Conservation (phyloP, 208 protist genomes). For the Herpetomonas samuelpessoai region DNA sequence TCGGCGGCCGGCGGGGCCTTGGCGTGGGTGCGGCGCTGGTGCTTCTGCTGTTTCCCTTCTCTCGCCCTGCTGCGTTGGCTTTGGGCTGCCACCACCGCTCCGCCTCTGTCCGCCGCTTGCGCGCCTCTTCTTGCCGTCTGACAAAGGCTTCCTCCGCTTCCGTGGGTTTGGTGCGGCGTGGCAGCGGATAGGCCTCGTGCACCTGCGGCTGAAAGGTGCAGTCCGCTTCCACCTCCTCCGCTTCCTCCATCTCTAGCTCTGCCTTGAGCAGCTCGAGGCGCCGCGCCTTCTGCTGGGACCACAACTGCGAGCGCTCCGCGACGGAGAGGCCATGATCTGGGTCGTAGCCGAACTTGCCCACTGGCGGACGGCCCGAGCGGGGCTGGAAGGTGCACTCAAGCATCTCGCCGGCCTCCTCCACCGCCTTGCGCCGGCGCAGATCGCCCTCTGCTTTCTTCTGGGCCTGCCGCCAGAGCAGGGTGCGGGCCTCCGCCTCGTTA, state of each 20-base stretch:
- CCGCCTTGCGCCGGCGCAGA: conserved; percentile 15
- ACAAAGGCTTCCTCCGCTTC: conserved; percentile 52
- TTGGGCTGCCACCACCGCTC: conserved; percentile 52
- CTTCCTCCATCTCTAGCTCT: conserved; percentile 28
- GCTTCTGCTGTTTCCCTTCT: not conserved
- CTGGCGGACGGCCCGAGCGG: conserved; percentile 44
- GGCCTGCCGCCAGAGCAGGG: conserved; percentile 59
- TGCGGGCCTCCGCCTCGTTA: conserved; percentile 38
- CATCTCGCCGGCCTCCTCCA: conserved; percentile 28
- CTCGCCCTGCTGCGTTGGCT: not conserved
- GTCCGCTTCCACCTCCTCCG: conserved; percentile 17
- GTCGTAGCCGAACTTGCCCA: conserved; percentile 26
- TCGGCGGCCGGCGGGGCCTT: not conserved
- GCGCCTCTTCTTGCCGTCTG: conserved; percentile 51
- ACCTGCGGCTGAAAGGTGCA: conserved; percentile 70
- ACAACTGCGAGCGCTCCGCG: conserved; percentile 45
- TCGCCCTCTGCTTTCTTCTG: conserved; percentile 44
- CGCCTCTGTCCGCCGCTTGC: conserved; percentile 44
- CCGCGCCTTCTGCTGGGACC: conserved; percentile 47
- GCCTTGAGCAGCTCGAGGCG: conserved; percentile 31
- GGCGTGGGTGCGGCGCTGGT: not conserved
- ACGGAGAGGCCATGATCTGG: conserved; percentile 25
- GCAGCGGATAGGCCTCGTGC: conserved; percentile 44
- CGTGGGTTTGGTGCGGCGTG: conserved; percentile 17
- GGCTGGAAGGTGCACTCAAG: conserved; percentile 69